phyloP scores from a whole-genome alignment of 768 basidiomycete genomes.

The Russula dissimulans region DNA sequence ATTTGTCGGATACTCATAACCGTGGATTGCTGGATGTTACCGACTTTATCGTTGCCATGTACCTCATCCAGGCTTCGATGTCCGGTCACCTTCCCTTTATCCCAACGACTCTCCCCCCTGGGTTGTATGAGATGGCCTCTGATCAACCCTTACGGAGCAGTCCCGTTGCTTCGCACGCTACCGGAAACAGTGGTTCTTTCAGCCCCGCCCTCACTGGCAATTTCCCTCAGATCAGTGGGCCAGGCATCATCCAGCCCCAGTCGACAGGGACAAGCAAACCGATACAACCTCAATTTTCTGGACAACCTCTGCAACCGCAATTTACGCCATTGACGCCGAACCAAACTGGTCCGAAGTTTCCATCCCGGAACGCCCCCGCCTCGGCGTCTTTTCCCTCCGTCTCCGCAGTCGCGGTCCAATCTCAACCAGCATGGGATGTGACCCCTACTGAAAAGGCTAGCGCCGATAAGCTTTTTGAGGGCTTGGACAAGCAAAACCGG shows the following conservation, averaged over 20 bases:
- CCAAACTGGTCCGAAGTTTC: slow-evolving; percentile 19
- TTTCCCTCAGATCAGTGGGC: slow-evolving; percentile 57
- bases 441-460: slow-evolving; percentile 67
- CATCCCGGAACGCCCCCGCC: slow-evolving; percentile 24
- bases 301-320: not conserved
- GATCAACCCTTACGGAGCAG: slow-evolving; percentile 21
- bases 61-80: slow-evolving; percentile 92
- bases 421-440: slow-evolving; percentile 66
- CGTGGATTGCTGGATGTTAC: slow-evolving; percentile 80
- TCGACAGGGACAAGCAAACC: slow-evolving; percentile 27
- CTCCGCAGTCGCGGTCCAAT: slow-evolving; percentile 14
- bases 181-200: slow-evolving; percentile 49
- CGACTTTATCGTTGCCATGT: slow-evolving; percentile 96
- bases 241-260: slow-evolving; percentile 24
- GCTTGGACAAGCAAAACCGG: slow-evolving; percentile 61
- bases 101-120: slow-evolving; percentile 69
- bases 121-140: slow-evolving; percentile 73
- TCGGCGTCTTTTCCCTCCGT: slow-evolving; percentile 20
- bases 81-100: slow-evolving; percentile 61
- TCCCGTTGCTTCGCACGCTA: slow-evolving; percentile 41
- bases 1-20: slow-evolving; percentile 88
- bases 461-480: slow-evolving; percentile 72
- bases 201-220: slow-evolving; percentile 44
- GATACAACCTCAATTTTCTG: slow-evolving; percentile 15
- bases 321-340: not conserved